A percentile compares a stretch with the other conserved stretches of the same genome.
Conservation (phyloP, 345 rosid genomes). For the Litchi chinensis region DNA sequence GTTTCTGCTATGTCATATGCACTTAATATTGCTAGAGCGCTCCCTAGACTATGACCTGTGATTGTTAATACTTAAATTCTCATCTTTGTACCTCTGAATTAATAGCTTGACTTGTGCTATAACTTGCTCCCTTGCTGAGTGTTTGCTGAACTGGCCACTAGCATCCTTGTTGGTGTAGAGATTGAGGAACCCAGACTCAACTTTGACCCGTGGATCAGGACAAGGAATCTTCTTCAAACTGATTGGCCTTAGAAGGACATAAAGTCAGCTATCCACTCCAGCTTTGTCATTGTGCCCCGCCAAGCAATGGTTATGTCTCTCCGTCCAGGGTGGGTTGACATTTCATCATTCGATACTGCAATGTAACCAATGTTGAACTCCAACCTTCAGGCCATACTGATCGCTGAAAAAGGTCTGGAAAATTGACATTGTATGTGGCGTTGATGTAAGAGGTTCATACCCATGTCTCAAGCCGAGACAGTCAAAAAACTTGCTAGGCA, state of each 20-base stretch:
- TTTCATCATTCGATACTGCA: constrained; percentile 30
- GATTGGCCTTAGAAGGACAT: constrained; percentile 23
- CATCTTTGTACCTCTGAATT: not conserved
- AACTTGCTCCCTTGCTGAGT: constrained; percentile 29
- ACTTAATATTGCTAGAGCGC: constrained; percentile 26
- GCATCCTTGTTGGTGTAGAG: constrained; percentile 28
- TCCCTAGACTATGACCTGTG: constrained; percentile 33
- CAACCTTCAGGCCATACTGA: constrained; percentile 23
- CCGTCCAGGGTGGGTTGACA: constrained; percentile 20
- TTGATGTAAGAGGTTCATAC: constrained; percentile 29
- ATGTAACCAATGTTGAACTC: constrained; percentile 31
- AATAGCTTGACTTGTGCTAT: constrained; percentile 17
- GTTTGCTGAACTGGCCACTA: constrained; percentile 13
- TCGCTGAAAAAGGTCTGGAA: constrained; percentile 24
- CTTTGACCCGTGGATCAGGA: constrained; percentile 19
- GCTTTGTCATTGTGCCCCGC: constrained; percentile 31
- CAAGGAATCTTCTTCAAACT: constrained; percentile 15
- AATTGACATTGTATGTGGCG: constrained; percentile 25
- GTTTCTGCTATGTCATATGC: too few relatives aligned
- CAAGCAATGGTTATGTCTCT: constrained; percentile 31
- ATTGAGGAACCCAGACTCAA: constrained; percentile 32
- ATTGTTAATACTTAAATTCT: too few relatives aligned
- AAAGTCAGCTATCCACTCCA: constrained; percentile 35
- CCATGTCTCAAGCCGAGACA: too few relatives aligned
- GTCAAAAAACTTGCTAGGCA: too few relatives aligned